Evolutionary conservation across 352 stramenopile species (phyloP), one percentile per base, ranked within the genome.

Genomic region (Globisporangium cederbergense): DNA sequence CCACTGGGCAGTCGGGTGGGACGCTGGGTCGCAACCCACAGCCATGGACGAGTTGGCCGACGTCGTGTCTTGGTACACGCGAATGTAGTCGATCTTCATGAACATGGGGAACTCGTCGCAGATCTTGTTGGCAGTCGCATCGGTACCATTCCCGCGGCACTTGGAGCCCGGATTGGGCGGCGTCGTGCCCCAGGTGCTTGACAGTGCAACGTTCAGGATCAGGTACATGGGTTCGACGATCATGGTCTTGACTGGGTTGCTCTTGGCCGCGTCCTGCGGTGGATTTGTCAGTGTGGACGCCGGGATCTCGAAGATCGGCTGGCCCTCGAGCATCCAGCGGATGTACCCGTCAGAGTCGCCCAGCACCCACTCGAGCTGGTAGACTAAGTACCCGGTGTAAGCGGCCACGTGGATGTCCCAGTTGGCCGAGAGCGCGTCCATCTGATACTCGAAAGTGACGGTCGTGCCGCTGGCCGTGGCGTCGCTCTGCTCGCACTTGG

Each of bases 141-240:
- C 73, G 36, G 60, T 51, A n/a, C 79, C 76, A 18, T 87, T 73
- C 0, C 79, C 79, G 42, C 74, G 78, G 47, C 85, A 93, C n/a
- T 73, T 71, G 7, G 79, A 67, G 16, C 74, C 76, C 0, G 85
- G 62, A 64, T 93, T 93, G 18, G 85, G 85, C 6, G 85, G 85
- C 30, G 68, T 77, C 0, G 85, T 68, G 14, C 81, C 80, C 96
- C 94, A 98, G 30, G 90, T 88, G 28, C 72, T 86, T 10, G 90
- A 97, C 61, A 98, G 77, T 2, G 96, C 96, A 28, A 97, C 97
- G 75, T 98, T 98, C 58, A 98, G 84, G 51, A 98, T 86, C 61
- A 98, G 66, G 63, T 98, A 98, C 78, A 97, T 91, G 2, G 96
- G 96, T 69, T 98, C 96, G n/a, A 93, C 82, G 20, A 97, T 85